A percentile compares a stretch with the other conserved stretches of the same genome.
Evolutionary conservation across 2,329 filamentous ascomycete species (phyloP).

Genomic region (Ophiostoma angusticollis): DNA sequence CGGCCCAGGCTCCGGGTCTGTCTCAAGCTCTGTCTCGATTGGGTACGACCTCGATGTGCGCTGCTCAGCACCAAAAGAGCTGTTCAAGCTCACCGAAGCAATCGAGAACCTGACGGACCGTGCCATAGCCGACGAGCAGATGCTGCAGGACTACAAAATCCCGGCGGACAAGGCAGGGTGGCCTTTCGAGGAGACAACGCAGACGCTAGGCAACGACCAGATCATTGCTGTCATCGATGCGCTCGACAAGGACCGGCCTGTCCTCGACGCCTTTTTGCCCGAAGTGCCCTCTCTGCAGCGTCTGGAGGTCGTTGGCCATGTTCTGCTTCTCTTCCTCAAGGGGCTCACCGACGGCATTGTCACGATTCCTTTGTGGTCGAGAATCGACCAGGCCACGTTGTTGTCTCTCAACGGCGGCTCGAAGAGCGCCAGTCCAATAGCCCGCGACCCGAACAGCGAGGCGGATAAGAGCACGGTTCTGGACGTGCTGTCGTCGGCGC

Average conservation of each 20-base stretch:
- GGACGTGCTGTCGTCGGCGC: slow-evolving; percentile 57
- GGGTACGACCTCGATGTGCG: slow-evolving; percentile 46
- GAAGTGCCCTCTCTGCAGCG: slow-evolving; percentile 52
- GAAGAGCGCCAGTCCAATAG: slow-evolving; percentile 14
- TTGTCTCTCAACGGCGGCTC: slow-evolving; percentile 11
- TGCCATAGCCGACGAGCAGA: slow-evolving; percentile 46
- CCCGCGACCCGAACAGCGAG: slow-evolving; percentile 18
- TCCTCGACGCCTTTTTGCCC: slow-evolving; percentile 48
- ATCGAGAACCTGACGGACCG: slow-evolving; percentile 48
- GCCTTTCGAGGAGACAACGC: slow-evolving; percentile 34
- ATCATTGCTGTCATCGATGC: slow-evolving; percentile 40
- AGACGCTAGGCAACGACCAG: neutral
- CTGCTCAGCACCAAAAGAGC: slow-evolving; percentile 73
- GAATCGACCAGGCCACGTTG: slow-evolving; percentile 42
- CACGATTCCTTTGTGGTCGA: slow-evolving; percentile 54
- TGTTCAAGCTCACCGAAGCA: slow-evolving; percentile 79
- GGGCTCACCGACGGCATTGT: slow-evolving; percentile 72
- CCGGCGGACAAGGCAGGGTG: slow-evolving; percentile 42
- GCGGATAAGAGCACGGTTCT: slow-evolving; percentile 45
- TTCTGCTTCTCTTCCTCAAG: slow-evolving; percentile 59
- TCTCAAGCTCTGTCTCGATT: no score
- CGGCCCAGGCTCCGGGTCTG: slow-evolving; percentile 25
- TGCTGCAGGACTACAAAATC: slow-evolving; percentile 41
- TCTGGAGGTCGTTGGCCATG: slow-evolving; percentile 62
- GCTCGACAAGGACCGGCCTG: slow-evolving; percentile 55